Evolutionary conservation across 495 filamentous ascomycete species (phyloP).

Genomic region (Aspergillus sparsus): DNA sequence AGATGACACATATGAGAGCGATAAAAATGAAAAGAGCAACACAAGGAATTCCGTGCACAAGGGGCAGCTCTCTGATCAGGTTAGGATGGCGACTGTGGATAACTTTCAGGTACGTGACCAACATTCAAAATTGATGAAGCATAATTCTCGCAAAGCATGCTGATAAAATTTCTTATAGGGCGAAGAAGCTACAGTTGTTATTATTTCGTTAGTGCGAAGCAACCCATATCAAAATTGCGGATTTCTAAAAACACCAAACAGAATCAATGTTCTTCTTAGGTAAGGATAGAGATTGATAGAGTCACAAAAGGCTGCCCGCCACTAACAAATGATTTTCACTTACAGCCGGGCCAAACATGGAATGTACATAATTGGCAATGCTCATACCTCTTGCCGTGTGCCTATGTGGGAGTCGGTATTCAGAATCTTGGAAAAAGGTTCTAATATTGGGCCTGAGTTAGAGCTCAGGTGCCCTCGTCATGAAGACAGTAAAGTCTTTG

Average conservation of each 20-base stretch:
- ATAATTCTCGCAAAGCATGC: constrained; percentile 41
- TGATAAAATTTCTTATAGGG: constrained; percentile 78
- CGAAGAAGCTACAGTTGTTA: constrained; percentile 73
- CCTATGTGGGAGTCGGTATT: constrained; percentile 70
- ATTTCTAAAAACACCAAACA: constrained; percentile 69
- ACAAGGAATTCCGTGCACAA: constrained; percentile 30
- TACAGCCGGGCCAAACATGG: constrained; percentile 66
- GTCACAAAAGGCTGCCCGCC: not conserved
- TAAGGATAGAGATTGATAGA: not conserved
- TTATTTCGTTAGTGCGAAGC: constrained; percentile 73
- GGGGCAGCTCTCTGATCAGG: not conserved
- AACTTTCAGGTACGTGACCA: constrained; percentile 15
- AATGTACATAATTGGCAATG: constrained; percentile 78
- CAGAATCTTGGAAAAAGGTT: constrained; percentile 43
- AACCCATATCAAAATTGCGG: constrained; percentile 62
- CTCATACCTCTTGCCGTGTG: constrained; percentile 52
- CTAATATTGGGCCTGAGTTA: constrained; percentile 56
- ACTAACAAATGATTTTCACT: not conserved
- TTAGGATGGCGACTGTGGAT: constrained; percentile 7
- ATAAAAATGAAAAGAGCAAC: not conserved
- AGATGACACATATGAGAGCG: not conserved
- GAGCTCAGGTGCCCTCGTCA: constrained; percentile 68
- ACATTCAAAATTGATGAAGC: not conserved
- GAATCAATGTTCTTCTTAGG: constrained; percentile 72
- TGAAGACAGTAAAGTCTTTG: constrained; percentile 50